Percentiles rank a stretch among this genome's conserved stretches.
Evolutionary conservation across 129 eudicot species (phyloP).

Genomic region (Ambrosia artemisiifolia): DNA sequence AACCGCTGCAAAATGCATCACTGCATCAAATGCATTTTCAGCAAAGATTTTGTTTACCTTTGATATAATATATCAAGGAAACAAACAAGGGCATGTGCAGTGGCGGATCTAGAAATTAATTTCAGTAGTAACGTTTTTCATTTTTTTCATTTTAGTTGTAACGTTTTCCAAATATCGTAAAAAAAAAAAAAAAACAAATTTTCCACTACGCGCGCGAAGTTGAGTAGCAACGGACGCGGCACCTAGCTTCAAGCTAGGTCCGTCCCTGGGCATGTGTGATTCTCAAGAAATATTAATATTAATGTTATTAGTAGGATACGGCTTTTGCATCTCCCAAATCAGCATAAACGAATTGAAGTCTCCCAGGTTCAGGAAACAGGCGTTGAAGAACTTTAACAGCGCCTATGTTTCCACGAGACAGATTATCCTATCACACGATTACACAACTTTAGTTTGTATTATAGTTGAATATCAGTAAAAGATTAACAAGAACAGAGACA

Average conservation of each 20-base stretch:
- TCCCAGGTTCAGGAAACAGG: constrained; percentile 73
- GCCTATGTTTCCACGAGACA: constrained; percentile 83
- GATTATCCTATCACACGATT: constrained; percentile 57
- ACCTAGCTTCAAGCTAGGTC: too few relatives aligned
- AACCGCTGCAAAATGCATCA: constrained; percentile 94
- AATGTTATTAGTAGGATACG: constrained; percentile 43
- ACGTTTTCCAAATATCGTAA: too few relatives aligned
- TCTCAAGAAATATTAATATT: not conserved
- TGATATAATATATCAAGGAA: constrained; percentile 28
- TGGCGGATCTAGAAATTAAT: too few relatives aligned
- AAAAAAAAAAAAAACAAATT: too few relatives aligned
- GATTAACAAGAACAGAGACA: not conserved
- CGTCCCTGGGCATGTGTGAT: not conserved
- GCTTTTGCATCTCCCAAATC: constrained; percentile 78
- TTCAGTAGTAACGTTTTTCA: too few relatives aligned
- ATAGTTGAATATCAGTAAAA: not conserved
- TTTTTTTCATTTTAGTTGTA: too few relatives aligned
- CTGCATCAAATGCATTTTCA: constrained; percentile 87
- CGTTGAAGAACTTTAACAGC: constrained; percentile 65
- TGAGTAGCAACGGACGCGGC: too few relatives aligned
- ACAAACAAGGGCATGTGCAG: not conserved
- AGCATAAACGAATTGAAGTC: constrained; percentile 81
- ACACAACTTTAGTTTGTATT: not conserved
- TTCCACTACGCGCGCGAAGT: too few relatives aligned
- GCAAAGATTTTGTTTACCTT: constrained; percentile 74